Evolutionary conservation across 202 grass and related monocot genomes (phyloP).

Genomic region (Schoenoplectus tabernaemontani): DNA sequence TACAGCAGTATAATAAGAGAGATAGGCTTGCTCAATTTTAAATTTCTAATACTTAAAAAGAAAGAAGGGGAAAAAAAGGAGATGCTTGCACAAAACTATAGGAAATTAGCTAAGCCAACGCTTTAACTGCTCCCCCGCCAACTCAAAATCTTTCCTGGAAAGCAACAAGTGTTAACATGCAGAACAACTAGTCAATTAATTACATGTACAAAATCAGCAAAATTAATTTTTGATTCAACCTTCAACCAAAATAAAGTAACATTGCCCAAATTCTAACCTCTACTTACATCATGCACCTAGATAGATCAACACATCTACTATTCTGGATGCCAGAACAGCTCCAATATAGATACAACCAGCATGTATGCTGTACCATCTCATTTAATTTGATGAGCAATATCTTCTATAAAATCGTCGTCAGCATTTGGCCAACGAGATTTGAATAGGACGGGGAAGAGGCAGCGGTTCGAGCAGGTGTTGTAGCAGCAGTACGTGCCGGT

Average conservation of each 20-base stretch:
- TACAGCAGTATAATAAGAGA: background rate
- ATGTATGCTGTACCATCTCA: background rate
- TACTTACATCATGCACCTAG: slow-evolving; percentile 8
- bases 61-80: background rate
- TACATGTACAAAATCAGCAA: slow-evolving; percentile 26
- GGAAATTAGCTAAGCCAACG: background rate
- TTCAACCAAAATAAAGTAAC: slow-evolving; percentile 7
- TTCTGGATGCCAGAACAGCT: background rate
- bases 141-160: background rate
- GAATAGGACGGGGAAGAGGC: slow-evolving; percentile 49
- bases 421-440: slow-evolving; percentile 57
- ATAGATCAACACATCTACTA: slow-evolving; percentile 9
- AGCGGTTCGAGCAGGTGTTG: background rate
- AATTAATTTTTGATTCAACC: background rate
- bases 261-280: slow-evolving; percentile 16
- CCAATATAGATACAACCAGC: background rate
- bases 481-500: background rate
- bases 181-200: slow-evolving; percentile 22
- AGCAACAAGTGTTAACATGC: no score
- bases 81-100: slow-evolving; percentile 1
- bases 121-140: slow-evolving; percentile 14
- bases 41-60: background rate
- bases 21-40: background rate
- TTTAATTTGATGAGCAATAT: background rate
- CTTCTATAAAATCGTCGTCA: slow-evolving; percentile 58